phyloP scores from a whole-genome alignment of 495 filamentous ascomycete species.

The Neurospora sp. region DNA sequence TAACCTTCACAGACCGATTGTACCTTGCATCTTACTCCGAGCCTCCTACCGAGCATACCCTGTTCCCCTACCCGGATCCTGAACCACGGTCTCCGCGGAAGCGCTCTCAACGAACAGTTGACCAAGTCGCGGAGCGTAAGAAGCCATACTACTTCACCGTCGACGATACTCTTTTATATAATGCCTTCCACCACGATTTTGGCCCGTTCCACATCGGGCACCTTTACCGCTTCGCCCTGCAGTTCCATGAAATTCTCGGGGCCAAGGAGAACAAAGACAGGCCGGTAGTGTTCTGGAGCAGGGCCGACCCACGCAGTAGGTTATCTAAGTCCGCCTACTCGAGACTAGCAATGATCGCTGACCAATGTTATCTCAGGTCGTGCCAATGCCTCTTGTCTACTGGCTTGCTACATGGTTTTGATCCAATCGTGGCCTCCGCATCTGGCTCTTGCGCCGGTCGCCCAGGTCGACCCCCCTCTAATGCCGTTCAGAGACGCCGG shows the following conservation, averaged over 20 bases:
- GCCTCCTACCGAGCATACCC: constrained; percentile 64
- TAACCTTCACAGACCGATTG: constrained; percentile 63
- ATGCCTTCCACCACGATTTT: constrained; percentile 97
- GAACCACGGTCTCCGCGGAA: constrained; percentile 54
- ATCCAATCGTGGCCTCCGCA: constrained; percentile 98
- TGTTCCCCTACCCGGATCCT: constrained; percentile 71
- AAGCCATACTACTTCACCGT: constrained; percentile 90
- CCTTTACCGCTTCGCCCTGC: constrained; percentile 87
- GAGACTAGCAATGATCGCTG: not conserved
- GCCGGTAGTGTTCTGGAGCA: constrained; percentile 90
- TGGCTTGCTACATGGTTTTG: constrained; percentile 97
- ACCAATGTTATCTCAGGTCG: constrained; percentile 42
- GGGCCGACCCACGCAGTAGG: constrained; percentile 78
- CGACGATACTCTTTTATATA: constrained; percentile 88
- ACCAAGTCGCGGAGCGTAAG: constrained; percentile 37
- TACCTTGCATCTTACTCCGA: constrained; percentile 90
- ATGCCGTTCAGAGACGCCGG: constrained; percentile 99
- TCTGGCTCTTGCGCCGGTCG: constrained; percentile 89
- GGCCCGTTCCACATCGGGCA: constrained; percentile 96
- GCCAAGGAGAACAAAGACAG: constrained; percentile 69
- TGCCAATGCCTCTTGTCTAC: constrained; percentile 91
- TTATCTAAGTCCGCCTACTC: constrained; percentile 1
- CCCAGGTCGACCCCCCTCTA: constrained; percentile 88
- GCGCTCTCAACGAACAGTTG: constrained; percentile 56
- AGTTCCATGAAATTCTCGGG: constrained; percentile 89